A percentile compares a stretch with the other conserved stretches of the same genome.
phyloP scores from a whole-genome alignment of 2,329 filamentous ascomycete genomes.

The Trichophyton simii region DNA sequence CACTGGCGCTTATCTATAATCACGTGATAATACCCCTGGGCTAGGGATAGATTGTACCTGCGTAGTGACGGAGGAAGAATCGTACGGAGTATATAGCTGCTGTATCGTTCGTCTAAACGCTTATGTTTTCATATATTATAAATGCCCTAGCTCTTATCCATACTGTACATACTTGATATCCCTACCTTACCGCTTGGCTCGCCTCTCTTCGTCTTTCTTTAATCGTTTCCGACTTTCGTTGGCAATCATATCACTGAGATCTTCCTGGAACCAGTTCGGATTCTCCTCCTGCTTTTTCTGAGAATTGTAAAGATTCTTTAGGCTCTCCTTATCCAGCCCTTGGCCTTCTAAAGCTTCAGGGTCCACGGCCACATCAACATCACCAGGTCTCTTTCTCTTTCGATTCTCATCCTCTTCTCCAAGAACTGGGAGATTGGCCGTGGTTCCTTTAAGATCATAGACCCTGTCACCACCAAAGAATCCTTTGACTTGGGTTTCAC shows the following conservation, averaged over 20 bases:
- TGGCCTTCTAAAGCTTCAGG: conserved; percentile 61
- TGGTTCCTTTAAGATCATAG: conserved; percentile 65
- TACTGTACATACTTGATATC: neutral
- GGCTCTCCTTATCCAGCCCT: conserved; percentile 63
- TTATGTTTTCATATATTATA: neutral
- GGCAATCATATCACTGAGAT: conserved; percentile 90
- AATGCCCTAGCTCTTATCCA: neutral
- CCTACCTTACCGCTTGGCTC: conserved; percentile 39
- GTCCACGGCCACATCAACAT: conserved; percentile 86
- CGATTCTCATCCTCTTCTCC: conserved; percentile 64
- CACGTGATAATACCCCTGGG: neutral
- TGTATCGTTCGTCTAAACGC: neutral
- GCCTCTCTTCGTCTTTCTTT: conserved; percentile 73
- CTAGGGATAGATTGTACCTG: too few relatives aligned
- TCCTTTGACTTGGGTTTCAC: conserved; percentile 69
- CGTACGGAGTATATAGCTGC: too few relatives aligned
- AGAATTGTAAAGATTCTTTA: conserved; percentile 67
- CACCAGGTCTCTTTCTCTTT: conserved; percentile 91
- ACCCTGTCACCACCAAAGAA: conserved; percentile 94
- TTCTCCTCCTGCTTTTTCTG: conserved; percentile 53
- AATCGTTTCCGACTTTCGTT: conserved; percentile 82
- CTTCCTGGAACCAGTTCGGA: conserved; percentile 68
- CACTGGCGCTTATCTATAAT: neutral
- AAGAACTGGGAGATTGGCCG: conserved; percentile 55
- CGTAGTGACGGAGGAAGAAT: too few relatives aligned